These are phyloP conservation scores for Prosopis cineraria DNA, from an alignment of 306 rosid genomes.

Conservation along the genomic window DNA sequence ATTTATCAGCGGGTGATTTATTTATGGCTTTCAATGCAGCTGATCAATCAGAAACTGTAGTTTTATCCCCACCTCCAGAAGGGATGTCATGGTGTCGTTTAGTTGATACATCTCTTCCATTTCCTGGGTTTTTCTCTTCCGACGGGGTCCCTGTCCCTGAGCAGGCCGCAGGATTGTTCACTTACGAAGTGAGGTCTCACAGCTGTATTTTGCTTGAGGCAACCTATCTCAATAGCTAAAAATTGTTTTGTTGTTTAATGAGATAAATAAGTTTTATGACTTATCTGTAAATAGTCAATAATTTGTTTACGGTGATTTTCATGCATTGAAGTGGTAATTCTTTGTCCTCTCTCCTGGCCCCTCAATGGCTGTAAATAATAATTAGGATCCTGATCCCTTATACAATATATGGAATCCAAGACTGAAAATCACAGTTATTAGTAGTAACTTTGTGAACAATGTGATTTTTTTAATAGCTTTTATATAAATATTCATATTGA, in stretches of 20 bases:
- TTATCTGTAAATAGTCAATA: neutral
- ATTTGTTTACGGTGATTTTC: neutral
- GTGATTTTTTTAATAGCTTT: neutral
- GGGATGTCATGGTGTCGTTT: slow-evolving; percentile 67
- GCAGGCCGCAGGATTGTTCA: slow-evolving; percentile 37
- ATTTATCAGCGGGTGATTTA: slow-evolving; percentile 50
- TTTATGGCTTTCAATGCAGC: slow-evolving; percentile 74
- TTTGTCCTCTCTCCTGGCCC: neutral
- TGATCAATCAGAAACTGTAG: slow-evolving; percentile 54
- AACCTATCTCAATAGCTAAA: slow-evolving; percentile 33
- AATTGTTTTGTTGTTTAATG: neutral
- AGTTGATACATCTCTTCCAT: slow-evolving; percentile 85
- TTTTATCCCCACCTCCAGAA: slow-evolving; percentile 59
- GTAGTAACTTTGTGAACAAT: neutral
- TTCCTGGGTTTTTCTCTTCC: slow-evolving; percentile 72
- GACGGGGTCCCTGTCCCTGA: slow-evolving; percentile 49
- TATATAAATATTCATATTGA: neutral
- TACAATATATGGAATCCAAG: neutral
- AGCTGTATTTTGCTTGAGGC: slow-evolving; percentile 84
- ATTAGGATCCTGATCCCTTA: neutral
- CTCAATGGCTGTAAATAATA: neutral
- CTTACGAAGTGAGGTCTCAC: slow-evolving; percentile 62
- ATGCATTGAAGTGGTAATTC: neutral
- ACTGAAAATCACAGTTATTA: neutral
- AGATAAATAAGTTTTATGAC: neutral